Percentiles rank a stretch among this genome's conserved stretches.
phyloP scores from a whole-genome alignment of 306 rosid genomes.

The Trifolium dubium region DNA sequence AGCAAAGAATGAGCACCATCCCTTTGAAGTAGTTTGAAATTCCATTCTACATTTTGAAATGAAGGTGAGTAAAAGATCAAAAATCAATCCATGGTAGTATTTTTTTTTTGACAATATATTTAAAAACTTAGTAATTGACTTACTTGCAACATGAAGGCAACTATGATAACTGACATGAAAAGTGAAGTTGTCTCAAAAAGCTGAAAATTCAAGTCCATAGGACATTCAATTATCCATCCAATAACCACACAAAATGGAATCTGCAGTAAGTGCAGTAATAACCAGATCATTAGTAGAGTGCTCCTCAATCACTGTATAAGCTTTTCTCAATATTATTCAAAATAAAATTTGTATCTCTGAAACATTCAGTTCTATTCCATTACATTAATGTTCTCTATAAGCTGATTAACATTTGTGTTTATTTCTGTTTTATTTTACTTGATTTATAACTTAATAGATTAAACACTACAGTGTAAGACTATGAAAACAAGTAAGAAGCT shows the following conservation, averaged over 20 bases:
- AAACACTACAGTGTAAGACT: neutral
- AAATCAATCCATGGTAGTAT: neutral
- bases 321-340: neutral
- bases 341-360: neutral
- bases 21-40: slow-evolving; percentile 40
- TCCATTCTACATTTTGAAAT: slow-evolving; percentile 35
- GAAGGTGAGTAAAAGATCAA: slow-evolving; percentile 8
- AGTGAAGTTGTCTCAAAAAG: slow-evolving; percentile 74
- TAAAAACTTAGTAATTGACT: slow-evolving; percentile 8
- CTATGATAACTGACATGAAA: slow-evolving; percentile 63
- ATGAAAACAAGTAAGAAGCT: no score
- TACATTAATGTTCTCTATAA: neutral
- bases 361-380: neutral
- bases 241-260: slow-evolving; percentile 71
- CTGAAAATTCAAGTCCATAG: slow-evolving; percentile 75
- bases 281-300: slow-evolving; percentile 6
- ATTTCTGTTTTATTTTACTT: neutral
- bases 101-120: neutral
- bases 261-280: slow-evolving; percentile 43
- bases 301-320: neutral
- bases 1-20: slow-evolving; percentile 40
- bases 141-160: slow-evolving; percentile 72
- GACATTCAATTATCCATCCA: slow-evolving; percentile 68
- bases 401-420: neutral
- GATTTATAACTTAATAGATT: neutral